A percentile compares a stretch with the other conserved stretches of the same genome.
Conservation (phyloP, 2,329 filamentous ascomycete genomes). For the Phyllosticta paracitricarpa region DNA sequence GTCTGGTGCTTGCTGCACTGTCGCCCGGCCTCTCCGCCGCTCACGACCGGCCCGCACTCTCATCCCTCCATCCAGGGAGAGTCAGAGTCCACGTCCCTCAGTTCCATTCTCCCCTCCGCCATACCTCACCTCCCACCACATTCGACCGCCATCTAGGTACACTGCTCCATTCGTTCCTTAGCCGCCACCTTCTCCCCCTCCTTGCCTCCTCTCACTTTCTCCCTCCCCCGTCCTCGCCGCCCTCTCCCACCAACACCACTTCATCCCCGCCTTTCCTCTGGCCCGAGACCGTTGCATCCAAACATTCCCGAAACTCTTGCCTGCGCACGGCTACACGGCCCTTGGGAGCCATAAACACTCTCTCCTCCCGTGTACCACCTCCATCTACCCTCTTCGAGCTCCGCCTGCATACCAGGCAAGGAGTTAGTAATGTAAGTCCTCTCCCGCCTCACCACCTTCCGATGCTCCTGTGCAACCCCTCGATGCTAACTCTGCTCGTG, state of each 20-base stretch:
- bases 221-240: not conserved
- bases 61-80: no score
- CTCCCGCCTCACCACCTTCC: constrained; percentile 14
- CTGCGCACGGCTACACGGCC: constrained; percentile 6
- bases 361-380: constrained; percentile 18
- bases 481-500: constrained; percentile 1
- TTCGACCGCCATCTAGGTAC: no score
- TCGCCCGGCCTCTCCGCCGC: no score
- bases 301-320: constrained; percentile 6
- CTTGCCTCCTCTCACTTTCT: not conserved
- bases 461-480: constrained; percentile 21
- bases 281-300: constrained; percentile 8
- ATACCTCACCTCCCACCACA: no score
- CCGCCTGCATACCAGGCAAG: constrained; percentile 26
- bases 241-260: not conserved
- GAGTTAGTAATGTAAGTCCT: constrained; percentile 26
- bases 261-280: constrained; percentile 1
- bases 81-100: no score
- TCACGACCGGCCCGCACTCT: no score
- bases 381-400: not conserved
- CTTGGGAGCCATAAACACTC: constrained; percentile 9
- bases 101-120: no score
- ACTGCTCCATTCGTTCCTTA: not conserved
- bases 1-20: no score
- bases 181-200: not conserved